Evolutionary conservation across 2,329 filamentous ascomycete species (phyloP), one percentile per base, ranked within the genome.

Genomic region (Ceratocystis smalleyi): DNA sequence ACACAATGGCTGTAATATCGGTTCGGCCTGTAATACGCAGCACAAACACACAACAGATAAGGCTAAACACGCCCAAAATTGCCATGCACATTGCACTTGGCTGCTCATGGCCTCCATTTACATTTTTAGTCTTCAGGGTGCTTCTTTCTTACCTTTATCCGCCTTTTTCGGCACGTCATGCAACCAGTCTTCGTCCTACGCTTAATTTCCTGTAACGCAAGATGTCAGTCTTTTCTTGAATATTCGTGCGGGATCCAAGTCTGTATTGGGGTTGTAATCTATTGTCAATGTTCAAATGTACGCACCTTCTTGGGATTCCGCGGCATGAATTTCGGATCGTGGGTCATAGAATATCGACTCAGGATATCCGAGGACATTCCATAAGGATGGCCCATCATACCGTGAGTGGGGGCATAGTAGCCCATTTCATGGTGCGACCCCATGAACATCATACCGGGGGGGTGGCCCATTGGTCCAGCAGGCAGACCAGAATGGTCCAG

Each of bases 181-280:
- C 81, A 84, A n/a, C 81, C 81, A 1, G 81, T 84, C 72, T 84
- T 84, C 59, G 81, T 84, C 69, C 81, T 78, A 67, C 81, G 78
- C 72, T 83, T 84, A 70, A 84, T 84, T 71, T 84, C 81, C 81
- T 84, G 71, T 30, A 64, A 57, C 15, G 17, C 35, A 43, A 30
- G 7, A 19, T 22, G 55, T 61, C 45, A 62, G 62, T 66, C 64
- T 64, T n/a, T 47, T 24, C 63, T 51, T 51, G 8, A 47, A 22
- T 49, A 10, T 49, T 22, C 8, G 10, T 7, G 19, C n/a, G 0
- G 6, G n/a, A 19, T 17, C 8, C 45, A 19, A 24, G 3, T 49
- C 10, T 49, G 45, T 10, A 62, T 32, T 19, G 43, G 59, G 55
- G n/a, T 27, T 32, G n/a, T 10, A 30, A 45, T 59, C 17, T 15